A percentile compares a stretch with the other conserved stretches of the same genome.
Evolutionary conservation across 164 flowering plant genomes (phyloP).

Genomic region (Magnolia sinica): DNA sequence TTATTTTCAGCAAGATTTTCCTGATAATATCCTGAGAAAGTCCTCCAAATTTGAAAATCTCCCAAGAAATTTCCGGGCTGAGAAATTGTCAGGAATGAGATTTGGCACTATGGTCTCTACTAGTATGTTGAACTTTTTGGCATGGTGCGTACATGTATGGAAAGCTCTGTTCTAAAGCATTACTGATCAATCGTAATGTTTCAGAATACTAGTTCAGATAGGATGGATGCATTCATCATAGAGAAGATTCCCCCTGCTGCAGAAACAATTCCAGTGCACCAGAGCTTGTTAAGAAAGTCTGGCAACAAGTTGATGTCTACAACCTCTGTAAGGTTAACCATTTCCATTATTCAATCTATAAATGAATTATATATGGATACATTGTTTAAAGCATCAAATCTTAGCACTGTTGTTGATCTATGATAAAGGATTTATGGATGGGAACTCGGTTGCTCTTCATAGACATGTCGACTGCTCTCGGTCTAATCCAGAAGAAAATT

Average conservation of each 20-base stretch:
- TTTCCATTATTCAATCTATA: not conserved
- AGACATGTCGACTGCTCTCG: conserved; percentile 37
- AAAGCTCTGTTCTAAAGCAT: not conserved
- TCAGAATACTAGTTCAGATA: conserved; percentile 20
- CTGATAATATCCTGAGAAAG: too few relatives aligned
- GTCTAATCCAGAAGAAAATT: conserved; percentile 35
- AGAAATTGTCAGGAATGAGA: too few relatives aligned
- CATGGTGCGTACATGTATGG: too few relatives aligned
- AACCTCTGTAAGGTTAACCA: conserved; percentile 42
- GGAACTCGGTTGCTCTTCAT: conserved; percentile 58
- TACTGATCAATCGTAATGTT: not conserved
- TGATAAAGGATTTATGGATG: conserved; percentile 48
- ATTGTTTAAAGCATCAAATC: not conserved
- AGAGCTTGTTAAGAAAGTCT: conserved; percentile 32
- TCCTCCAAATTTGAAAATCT: too few relatives aligned
- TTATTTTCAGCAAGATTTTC: too few relatives aligned
- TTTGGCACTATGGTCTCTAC: too few relatives aligned
- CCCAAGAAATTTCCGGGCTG: too few relatives aligned
- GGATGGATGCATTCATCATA: conserved; percentile 14
- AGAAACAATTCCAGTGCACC: conserved; percentile 15
- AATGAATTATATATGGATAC: too few relatives aligned
- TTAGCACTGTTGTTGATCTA: conserved; percentile 8
- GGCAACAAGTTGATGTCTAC: conserved; percentile 36
- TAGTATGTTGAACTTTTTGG: too few relatives aligned
- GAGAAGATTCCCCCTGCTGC: conserved; percentile 1